A percentile compares a stretch with the other conserved stretches of the same genome.
Conservation (phyloP, 2,329 filamentous ascomycete genomes). For the Penicillium sp. region DNA sequence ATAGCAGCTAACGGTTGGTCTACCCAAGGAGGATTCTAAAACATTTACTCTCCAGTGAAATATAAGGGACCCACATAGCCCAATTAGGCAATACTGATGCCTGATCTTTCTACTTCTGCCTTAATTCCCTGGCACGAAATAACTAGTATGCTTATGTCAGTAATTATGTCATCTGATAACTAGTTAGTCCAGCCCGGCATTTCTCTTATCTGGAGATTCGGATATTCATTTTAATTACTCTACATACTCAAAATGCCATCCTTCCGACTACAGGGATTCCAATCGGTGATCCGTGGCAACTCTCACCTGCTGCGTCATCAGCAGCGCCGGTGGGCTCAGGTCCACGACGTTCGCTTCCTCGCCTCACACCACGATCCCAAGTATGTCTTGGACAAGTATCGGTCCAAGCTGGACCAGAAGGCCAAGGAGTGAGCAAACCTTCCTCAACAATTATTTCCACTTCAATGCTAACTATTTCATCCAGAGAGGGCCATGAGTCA, state of each 20-base stretch:
- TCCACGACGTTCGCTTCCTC: conserved; percentile 88
- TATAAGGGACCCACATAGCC: background rate
- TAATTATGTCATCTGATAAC: conserved; percentile 10
- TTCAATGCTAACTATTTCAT: conserved; percentile 48
- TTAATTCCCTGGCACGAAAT: background rate
- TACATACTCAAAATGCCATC: conserved; percentile 48
- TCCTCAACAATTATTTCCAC: background rate
- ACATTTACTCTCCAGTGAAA: background rate
- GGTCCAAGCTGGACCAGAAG: conserved; percentile 78
- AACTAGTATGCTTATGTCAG: conserved; percentile 1
- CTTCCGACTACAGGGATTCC: conserved; percentile 51
- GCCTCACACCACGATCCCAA: conserved; percentile 69
- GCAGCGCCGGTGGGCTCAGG: conserved; percentile 85
- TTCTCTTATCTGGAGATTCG: conserved; percentile 7
- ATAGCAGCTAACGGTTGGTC: background rate
- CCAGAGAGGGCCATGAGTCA: conserved; percentile 63
- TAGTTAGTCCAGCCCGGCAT: background rate
- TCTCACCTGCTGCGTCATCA: conserved; percentile 32
- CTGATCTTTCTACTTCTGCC: rapidly evolving
- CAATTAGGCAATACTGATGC: background rate
- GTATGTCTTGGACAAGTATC: conserved; percentile 79
- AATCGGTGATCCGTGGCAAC: conserved; percentile 44
- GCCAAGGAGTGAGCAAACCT: conserved; percentile 60
- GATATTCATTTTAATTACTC: conserved; percentile 2
- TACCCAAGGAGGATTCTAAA: background rate